These are phyloP conservation scores for Saccharomycopsis olivae DNA, from an alignment of 805 yeast species.

Conservation along the genomic window DNA sequence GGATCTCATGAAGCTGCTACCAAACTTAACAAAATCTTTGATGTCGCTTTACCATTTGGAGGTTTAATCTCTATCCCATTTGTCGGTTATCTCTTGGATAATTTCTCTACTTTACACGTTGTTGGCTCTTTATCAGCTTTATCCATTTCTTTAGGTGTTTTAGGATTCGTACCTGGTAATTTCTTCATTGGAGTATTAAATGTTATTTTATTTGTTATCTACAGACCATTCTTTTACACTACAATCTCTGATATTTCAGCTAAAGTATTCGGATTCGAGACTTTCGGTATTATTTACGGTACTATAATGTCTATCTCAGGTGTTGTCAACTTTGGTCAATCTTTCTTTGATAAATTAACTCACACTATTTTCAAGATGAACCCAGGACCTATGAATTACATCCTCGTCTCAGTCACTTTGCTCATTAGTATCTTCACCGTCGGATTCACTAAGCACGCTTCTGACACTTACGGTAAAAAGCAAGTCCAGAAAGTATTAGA, in stretches of 20 bases:
- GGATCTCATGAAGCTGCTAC: conserved; percentile 43
- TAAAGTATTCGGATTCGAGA: conserved; percentile 85
- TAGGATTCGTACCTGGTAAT: conserved; percentile 47
- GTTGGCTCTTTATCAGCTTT: conserved; percentile 39
- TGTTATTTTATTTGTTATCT: conserved; percentile 60
- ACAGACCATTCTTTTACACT: conserved; percentile 88
- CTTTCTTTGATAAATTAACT: conserved; percentile 57
- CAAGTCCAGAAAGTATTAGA: not conserved
- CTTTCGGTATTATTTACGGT: conserved; percentile 90
- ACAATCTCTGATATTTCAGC: conserved; percentile 86
- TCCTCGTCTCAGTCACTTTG: conserved; percentile 44
- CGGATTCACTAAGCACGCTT: conserved; percentile 9
- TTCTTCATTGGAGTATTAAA: conserved; percentile 50
- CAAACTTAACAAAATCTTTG: conserved; percentile 63
- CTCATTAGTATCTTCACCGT: conserved; percentile 20
- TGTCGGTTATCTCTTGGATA: conserved; percentile 72
- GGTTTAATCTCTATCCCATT: conserved; percentile 82
- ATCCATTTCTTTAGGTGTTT: conserved; percentile 57
- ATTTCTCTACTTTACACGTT: conserved; percentile 49
- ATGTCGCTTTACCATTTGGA: conserved; percentile 78
- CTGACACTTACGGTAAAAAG: conserved; percentile 12
- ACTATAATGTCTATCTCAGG: conserved; percentile 77
- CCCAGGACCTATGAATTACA: conserved; percentile 68
- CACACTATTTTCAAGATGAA: conserved; percentile 59
- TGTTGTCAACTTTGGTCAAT: conserved; percentile 62